These are phyloP conservation scores for Spiraea crenata DNA, from an alignment of 331 rosid genomes.

Conservation along the genomic window DNA sequence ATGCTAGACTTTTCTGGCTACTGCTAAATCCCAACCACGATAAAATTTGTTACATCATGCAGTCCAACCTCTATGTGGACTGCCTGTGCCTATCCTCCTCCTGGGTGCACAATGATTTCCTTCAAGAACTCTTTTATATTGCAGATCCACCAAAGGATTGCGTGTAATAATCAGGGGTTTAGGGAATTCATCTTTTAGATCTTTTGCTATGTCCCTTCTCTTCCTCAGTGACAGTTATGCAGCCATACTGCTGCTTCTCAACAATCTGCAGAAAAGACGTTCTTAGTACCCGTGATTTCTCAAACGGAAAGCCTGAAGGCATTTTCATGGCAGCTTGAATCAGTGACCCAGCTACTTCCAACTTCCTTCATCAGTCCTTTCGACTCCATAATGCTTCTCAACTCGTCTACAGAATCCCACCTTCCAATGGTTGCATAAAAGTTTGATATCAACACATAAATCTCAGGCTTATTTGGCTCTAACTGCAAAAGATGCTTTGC, in stretches of 20 bases:
- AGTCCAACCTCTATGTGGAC: no score
- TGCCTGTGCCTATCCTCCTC: not conserved
- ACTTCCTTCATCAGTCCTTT: constrained; percentile 58
- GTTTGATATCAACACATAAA: constrained; percentile 49
- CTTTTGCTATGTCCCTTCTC: not conserved
- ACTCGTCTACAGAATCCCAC: constrained; percentile 58
- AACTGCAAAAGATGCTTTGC: constrained; percentile 46
- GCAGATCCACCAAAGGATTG: not conserved
- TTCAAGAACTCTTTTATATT: no score
- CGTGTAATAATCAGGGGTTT: no score
- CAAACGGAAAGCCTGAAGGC: constrained; percentile 16
- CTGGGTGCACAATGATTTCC: not conserved
- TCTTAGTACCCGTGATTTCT: constrained; percentile 1
- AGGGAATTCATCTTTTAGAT: no score
- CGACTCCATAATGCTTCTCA: constrained; percentile 45
- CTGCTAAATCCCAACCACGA: no score
- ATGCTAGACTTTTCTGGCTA: no score
- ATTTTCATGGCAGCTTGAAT: constrained; percentile 21
- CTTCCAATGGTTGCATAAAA: constrained; percentile 59
- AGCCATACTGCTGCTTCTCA: not conserved
- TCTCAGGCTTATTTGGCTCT: constrained; percentile 52
- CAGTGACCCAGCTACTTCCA: constrained; percentile 53
- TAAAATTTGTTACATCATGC: no score
- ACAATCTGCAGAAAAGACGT: not conserved
- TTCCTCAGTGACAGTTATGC: not conserved